Conservation (phyloP, 2,329 filamentous ascomycete species). For the Madurella fahalii region DNA sequence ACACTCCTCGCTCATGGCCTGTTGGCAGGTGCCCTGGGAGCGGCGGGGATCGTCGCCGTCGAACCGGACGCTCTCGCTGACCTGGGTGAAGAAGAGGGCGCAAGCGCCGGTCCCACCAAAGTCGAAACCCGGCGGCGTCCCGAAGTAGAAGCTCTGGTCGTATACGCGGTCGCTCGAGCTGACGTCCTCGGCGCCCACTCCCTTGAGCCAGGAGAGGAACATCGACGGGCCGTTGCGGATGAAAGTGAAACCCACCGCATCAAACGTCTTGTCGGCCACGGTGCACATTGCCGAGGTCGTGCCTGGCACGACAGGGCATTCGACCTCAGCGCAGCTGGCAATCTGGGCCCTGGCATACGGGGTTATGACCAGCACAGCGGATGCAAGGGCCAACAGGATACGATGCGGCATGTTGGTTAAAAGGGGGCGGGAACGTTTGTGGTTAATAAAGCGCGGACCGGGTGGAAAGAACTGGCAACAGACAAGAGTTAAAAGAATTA, state of each 20-base stretch:
- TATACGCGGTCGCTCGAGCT: neutral
- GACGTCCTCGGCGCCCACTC: neutral
- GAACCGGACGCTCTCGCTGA: constrained; percentile 6
- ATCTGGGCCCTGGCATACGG: neutral
- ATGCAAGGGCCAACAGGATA: neutral
- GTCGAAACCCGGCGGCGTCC: neutral
- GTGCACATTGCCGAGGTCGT: constrained; percentile 2
- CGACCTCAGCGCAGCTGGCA: constrained; percentile 13
- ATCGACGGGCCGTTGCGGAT: neutral
- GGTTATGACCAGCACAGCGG: constrained; percentile 1
- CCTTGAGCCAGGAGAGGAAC: constrained; percentile 9
- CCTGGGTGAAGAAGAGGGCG: constrained; percentile 10
- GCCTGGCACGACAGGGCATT: constrained; percentile 3
- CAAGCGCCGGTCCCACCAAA: neutral
- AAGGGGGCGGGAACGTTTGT: neutral
- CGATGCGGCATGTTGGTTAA: neutral
- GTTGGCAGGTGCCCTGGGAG: constrained; percentile 3
- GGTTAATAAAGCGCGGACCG: neutral
- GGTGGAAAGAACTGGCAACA: too few species aligned
- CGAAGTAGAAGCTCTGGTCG: constrained; percentile 13
- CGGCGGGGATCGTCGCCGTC: neutral
- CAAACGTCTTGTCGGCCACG: neutral
- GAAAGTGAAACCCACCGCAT: neutral
- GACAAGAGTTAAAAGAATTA: too few species aligned
- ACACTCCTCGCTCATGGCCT: constrained; percentile 5